Conservation (phyloP, 805 yeast genomes). For the Barnettozyma botsteinii region DNA sequence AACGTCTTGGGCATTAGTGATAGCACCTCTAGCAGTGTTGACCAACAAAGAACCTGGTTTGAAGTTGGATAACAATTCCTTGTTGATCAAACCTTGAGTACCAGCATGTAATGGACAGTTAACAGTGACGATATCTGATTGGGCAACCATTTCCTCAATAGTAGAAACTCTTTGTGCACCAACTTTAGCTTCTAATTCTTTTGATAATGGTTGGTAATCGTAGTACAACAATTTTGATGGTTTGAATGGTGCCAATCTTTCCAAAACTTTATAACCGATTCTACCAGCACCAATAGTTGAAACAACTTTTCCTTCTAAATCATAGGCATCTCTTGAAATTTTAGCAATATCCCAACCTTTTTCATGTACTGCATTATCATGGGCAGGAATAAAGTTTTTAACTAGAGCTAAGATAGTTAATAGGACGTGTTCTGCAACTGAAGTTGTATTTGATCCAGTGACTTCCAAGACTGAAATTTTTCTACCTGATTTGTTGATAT, state of each 20-base stretch:
- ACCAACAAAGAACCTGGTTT: slow-evolving; percentile 70
- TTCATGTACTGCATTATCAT: slow-evolving; percentile 54
- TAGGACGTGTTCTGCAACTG: slow-evolving; percentile 77
- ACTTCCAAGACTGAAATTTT: slow-evolving; percentile 71
- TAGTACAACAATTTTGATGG: slow-evolving; percentile 69
- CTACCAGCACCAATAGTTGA: slow-evolving; percentile 83
- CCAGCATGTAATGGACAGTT: slow-evolving; percentile 74
- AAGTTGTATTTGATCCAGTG: slow-evolving; percentile 74
- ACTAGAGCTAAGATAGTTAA: slow-evolving; percentile 68
- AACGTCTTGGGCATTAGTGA: slow-evolving; percentile 65
- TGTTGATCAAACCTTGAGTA: slow-evolving; percentile 62
- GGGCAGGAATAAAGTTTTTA: slow-evolving; percentile 76
- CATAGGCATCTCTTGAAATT: slow-evolving; percentile 67
- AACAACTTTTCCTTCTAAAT: slow-evolving; percentile 67
- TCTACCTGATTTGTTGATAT: slow-evolving; percentile 50
- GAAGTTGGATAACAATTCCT: slow-evolving; percentile 58
- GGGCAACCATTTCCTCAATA: slow-evolving; percentile 59
- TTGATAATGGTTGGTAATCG: slow-evolving; percentile 66
- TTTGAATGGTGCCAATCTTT: slow-evolving; percentile 65
- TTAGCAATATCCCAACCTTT: slow-evolving; percentile 72
- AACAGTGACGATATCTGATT: slow-evolving; percentile 69
- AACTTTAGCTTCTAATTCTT: slow-evolving; percentile 50
- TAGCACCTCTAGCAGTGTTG: slow-evolving; percentile 81
- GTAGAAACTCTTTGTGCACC: slow-evolving; percentile 54
- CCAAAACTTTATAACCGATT: slow-evolving; percentile 71